Conservation (phyloP, 1,284 basidiomycete genomes). For the Ustilago xerochloae region DNA sequence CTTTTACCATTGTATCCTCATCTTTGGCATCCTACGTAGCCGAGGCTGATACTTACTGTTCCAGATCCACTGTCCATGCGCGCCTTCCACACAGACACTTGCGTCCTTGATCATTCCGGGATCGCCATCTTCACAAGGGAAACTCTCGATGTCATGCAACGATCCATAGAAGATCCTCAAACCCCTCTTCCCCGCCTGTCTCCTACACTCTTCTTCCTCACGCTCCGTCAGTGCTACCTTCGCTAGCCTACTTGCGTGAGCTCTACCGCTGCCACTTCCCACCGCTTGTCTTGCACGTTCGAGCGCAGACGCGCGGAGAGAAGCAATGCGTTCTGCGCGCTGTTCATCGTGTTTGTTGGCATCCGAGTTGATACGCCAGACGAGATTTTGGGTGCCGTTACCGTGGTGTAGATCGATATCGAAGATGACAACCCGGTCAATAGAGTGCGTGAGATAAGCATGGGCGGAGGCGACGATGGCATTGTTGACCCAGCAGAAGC, state of each 20-base stretch:
- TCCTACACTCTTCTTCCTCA: slow-evolving; percentile 24
- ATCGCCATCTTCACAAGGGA: slow-evolving; percentile 92
- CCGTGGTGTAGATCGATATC: slow-evolving; percentile 93
- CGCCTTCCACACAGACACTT: slow-evolving; percentile 78
- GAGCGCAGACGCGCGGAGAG: slow-evolving; percentile 29
- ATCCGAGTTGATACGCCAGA: slow-evolving; percentile 91
- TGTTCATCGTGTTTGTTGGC: slow-evolving; percentile 70
- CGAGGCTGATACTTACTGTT: slow-evolving; percentile 45
- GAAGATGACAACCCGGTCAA: slow-evolving; percentile 84
- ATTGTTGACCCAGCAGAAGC: slow-evolving; percentile 92
- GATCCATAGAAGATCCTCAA: slow-evolving; percentile 86
- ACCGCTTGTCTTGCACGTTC: slow-evolving; percentile 24
- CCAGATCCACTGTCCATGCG: slow-evolving; percentile 85
- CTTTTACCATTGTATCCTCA: slow-evolving; percentile 60
- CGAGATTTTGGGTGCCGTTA: slow-evolving; percentile 88
- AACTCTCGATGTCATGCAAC: slow-evolving; percentile 87
- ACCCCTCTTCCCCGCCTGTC: slow-evolving; percentile 38
- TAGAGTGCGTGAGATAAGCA: slow-evolving; percentile 83
- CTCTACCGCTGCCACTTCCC: slow-evolving; percentile 15
- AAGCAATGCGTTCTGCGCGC: slow-evolving; percentile 47
- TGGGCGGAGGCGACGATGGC: slow-evolving; percentile 89
- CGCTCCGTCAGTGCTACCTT: slow-evolving; percentile 24
- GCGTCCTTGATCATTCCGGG: slow-evolving; percentile 82
- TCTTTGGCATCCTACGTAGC: slow-evolving; percentile 16
- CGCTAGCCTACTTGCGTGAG: slow-evolving; percentile 12